A percentile compares a stretch with the other conserved stretches of the same genome.
Conservation (phyloP, 371 early-diverging fungal species). For the Synchytrium microbalum region DNA sequence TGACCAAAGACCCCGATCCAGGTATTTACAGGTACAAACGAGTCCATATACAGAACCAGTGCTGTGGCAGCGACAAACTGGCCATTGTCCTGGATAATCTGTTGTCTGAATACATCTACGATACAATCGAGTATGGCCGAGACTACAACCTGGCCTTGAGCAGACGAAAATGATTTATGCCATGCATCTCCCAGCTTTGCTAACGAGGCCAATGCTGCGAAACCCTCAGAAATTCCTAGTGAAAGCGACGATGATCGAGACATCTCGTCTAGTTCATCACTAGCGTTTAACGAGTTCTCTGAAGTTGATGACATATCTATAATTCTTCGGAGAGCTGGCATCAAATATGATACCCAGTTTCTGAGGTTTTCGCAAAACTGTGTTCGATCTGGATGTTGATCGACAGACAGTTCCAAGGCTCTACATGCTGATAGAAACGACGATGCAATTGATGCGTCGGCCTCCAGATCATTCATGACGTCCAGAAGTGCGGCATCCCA, state of each 20-base stretch:
- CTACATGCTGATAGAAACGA: background rate
- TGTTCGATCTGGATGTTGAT: background rate
- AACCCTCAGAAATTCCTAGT: background rate
- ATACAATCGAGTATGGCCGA: background rate
- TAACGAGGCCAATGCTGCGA: background rate
- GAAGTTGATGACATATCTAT: background rate
- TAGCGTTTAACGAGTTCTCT: too few species aligned
- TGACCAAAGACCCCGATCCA: background rate
- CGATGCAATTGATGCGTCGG: background rate
- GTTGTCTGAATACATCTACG: background rate
- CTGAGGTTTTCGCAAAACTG: background rate
- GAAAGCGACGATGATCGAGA: background rate
- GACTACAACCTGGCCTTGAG: background rate
- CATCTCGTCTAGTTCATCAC: too few species aligned
- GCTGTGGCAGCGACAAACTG: background rate
- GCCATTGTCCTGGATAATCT: background rate
- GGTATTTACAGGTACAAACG: background rate
- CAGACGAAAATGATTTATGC: background rate
- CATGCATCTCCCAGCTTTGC: background rate
- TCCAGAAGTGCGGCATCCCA: background rate
- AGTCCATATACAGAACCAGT: background rate
- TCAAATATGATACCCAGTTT: background rate
- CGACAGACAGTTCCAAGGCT: background rate
- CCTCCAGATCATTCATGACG: background rate
- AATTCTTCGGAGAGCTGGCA: background rate